Evolutionary conservation across 257 asterid genomes (phyloP).

Genomic region (Misopates orontium): DNA sequence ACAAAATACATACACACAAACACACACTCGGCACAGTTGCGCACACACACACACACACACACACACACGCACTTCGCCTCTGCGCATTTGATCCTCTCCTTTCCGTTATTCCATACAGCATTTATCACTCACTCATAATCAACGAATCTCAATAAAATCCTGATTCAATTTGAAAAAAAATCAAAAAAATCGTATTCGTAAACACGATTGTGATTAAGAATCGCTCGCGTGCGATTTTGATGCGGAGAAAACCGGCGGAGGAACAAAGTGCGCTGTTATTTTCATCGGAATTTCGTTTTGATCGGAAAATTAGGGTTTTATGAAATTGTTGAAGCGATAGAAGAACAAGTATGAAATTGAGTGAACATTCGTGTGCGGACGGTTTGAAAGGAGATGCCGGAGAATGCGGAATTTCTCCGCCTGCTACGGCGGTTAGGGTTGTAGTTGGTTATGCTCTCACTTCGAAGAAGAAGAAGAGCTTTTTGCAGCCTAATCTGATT

Average conservation of each 20-base stretch:
- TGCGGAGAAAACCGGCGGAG: slow-evolving; percentile 12
- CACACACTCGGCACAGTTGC: slow-evolving; percentile 25
- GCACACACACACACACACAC: slow-evolving; percentile 9
- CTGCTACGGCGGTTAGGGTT: slow-evolving; percentile 34
- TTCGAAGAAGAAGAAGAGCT: slow-evolving; percentile 64
- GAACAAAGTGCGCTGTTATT: slow-evolving; percentile 10
- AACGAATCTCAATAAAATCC: too few species aligned
- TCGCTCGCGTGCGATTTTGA: slow-evolving; percentile 10
- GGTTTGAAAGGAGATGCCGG: slow-evolving; percentile 30
- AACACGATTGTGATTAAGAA: too few species aligned
- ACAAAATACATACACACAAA: not conserved
- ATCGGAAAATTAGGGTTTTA: slow-evolving; percentile 20
- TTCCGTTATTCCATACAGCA: slow-evolving; percentile 17
- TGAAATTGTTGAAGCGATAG: not conserved
- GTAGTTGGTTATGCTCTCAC: slow-evolving; percentile 75
- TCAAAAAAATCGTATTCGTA: too few species aligned
- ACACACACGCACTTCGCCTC: slow-evolving; percentile 14
- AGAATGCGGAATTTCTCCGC: slow-evolving; percentile 25
- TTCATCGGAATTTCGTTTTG: not conserved
- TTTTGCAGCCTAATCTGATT: slow-evolving; percentile 60
- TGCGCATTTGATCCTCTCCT: slow-evolving; percentile 30
- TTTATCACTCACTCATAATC: not conserved
- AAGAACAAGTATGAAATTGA: slow-evolving; percentile 31
- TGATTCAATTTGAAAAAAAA: not conserved
- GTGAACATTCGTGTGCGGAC: slow-evolving; percentile 32